Evolutionary conservation across 139 green algal genomes (phyloP).

Genomic region (Microglena sp.): DNA sequence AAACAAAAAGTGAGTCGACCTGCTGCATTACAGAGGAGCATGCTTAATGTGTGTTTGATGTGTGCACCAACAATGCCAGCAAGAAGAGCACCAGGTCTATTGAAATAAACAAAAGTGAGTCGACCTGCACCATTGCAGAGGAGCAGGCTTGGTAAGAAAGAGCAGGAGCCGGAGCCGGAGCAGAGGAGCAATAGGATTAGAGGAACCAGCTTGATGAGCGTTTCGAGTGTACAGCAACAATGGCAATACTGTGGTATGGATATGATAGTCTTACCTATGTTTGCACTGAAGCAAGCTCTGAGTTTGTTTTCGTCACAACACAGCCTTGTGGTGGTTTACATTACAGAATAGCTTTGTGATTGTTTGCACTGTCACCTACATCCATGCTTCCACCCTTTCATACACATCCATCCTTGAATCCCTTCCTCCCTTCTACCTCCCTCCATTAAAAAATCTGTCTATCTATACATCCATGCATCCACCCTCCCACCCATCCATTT

Average conservation of each 20-base stretch:
- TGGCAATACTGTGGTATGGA: neutral
- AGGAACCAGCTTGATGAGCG: neutral
- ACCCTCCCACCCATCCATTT: too few relatives aligned
- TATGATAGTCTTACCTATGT: neutral
- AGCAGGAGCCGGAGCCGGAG: neutral
- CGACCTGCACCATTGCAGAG: constrained; percentile 5
- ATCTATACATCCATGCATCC: too few relatives aligned
- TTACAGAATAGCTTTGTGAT: too few relatives aligned
- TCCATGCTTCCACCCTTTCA: too few relatives aligned
- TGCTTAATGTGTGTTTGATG: neutral
- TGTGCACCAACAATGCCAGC: neutral
- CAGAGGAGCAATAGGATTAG: neutral
- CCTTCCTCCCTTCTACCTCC: too few relatives aligned
- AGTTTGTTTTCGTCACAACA: too few relatives aligned
- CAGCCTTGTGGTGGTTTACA: too few relatives aligned
- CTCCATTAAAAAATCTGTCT: too few relatives aligned
- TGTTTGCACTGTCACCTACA: too few relatives aligned
- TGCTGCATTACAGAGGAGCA: constrained; percentile 1
- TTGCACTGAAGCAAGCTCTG: too few relatives aligned
- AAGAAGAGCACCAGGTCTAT: neutral
- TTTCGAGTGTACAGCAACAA: neutral
- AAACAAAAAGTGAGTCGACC: constrained; percentile 13
- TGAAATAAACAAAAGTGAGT: constrained; percentile 23
- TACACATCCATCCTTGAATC: too few relatives aligned
- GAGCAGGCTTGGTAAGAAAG: neutral